Evolutionary conservation across 768 basidiomycete genomes (phyloP).

Genomic region (Pleurotus giganteus): DNA sequence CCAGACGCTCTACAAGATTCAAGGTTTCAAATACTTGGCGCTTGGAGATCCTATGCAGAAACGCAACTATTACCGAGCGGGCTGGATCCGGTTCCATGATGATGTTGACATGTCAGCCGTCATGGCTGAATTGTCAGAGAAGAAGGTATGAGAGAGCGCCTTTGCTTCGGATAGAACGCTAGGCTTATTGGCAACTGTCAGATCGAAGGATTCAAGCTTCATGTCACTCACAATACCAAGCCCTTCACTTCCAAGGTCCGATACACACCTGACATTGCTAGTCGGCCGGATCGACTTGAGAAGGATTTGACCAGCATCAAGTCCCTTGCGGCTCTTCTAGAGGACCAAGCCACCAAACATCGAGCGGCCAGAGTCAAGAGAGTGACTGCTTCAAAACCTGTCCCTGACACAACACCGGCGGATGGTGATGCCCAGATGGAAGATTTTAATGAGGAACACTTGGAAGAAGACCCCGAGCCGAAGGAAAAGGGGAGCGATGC

Average conservation of each 20-base stretch:
- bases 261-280: slow-evolving; percentile 79
- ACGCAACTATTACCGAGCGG: slow-evolving; percentile 91
- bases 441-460: slow-evolving; percentile 32
- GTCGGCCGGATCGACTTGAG: slow-evolving; percentile 72
- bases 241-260: slow-evolving; percentile 79
- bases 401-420: slow-evolving; percentile 24
- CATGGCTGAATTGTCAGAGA: slow-evolving; percentile 73
- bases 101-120: slow-evolving; percentile 80
- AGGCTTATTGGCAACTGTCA: slow-evolving; percentile 27
- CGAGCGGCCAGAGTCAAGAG: slow-evolving; percentile 39
- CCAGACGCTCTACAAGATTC: slow-evolving; percentile 72
- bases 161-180: background rate
- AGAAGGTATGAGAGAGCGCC: slow-evolving; percentile 57
- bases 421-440: slow-evolving; percentile 31
- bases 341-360: slow-evolving; percentile 62
- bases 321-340: slow-evolving; percentile 67
- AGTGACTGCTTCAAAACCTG: slow-evolving; percentile 20
- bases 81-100: slow-evolving; percentile 86
- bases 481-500: slow-evolving; percentile 68
- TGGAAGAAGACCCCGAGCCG: slow-evolving; percentile 54
- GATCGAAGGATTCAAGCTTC: slow-evolving; percentile 95
- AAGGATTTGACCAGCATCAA: slow-evolving; percentile 81
- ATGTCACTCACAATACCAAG: slow-evolving; percentile 78
- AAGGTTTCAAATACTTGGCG: slow-evolving; percentile 86
- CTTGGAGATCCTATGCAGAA: slow-evolving; percentile 91